Evolutionary conservation across 805 yeast species (phyloP).

Genomic region (Nakazawaea wickerhamii): DNA sequence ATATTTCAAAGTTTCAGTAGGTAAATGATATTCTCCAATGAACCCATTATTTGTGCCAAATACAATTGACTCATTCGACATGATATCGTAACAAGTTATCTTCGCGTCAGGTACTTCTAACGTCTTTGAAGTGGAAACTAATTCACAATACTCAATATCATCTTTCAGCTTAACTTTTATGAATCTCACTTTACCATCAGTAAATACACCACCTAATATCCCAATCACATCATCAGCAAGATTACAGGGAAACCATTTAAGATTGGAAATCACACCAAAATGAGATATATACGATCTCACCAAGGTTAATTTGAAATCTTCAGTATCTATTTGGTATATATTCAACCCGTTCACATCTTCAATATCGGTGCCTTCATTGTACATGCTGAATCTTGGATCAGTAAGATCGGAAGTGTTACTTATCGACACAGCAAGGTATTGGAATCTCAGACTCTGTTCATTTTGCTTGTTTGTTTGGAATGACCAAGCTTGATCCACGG

Average conservation of each 20-base stretch:
- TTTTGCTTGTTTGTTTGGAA: conserved; percentile 23
- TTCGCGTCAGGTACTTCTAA: conserved; percentile 21
- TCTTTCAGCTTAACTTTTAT: conserved; percentile 28
- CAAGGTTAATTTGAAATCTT: conserved; percentile 24
- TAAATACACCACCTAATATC: conserved; percentile 45
- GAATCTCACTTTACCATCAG: conserved; percentile 53
- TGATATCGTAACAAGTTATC: conserved; percentile 45
- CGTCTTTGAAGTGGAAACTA: conserved; percentile 22
- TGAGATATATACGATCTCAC: conserved; percentile 28
- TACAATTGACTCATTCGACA: conserved; percentile 37
- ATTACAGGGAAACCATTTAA: conserved; percentile 36
- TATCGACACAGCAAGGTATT: conserved; percentile 46
- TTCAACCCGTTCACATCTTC: conserved; percentile 33
- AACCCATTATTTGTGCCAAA: conserved; percentile 58
- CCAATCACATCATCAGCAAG: conserved; percentile 30
- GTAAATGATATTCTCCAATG: conserved; percentile 49
- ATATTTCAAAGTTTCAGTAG: background rate
- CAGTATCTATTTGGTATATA: conserved; percentile 34
- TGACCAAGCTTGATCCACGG: conserved; percentile 52
- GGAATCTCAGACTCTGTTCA: conserved; percentile 18
- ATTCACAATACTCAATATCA: conserved; percentile 15
- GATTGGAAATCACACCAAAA: conserved; percentile 40
- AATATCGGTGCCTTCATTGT: conserved; percentile 16
- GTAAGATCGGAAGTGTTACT: conserved; percentile 31
- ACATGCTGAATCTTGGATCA: conserved; percentile 22